These are phyloP conservation scores for Hypholoma sublateritium DNA, from an alignment of 768 basidiomycete genomes.

Conservation along the genomic window DNA sequence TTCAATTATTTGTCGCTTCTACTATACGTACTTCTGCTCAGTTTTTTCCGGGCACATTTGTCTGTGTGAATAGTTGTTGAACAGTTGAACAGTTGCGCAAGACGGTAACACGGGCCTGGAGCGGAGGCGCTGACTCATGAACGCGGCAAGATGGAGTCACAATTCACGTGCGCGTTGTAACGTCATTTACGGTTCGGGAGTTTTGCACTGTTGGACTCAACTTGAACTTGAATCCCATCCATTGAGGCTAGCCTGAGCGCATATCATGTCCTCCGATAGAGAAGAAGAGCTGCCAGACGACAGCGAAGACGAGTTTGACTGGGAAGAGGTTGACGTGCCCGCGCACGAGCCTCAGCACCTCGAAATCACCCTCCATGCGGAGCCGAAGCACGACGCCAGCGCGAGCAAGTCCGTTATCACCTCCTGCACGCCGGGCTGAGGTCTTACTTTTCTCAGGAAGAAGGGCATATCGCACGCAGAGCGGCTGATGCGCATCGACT, in stretches of 20 bases:
- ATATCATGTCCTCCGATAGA: conserved; percentile 17
- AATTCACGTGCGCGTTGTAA: neutral
- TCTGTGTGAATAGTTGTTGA: no score
- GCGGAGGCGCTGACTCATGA: neutral
- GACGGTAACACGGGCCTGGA: no score
- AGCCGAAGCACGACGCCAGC: conserved; percentile 29
- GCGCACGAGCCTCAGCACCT: conserved; percentile 46
- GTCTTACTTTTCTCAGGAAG: conserved; percentile 31
- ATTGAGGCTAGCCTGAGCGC: neutral
- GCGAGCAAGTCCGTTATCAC: conserved; percentile 45
- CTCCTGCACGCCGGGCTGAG: conserved; percentile 10
- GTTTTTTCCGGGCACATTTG: no score
- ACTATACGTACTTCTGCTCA: no score
- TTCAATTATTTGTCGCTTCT: no score
- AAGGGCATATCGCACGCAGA: conserved; percentile 63
- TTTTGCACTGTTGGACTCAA: neutral
- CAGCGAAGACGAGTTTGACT: conserved; percentile 73
- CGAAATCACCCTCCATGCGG: conserved; percentile 69
- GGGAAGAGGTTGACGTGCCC: conserved; percentile 75
- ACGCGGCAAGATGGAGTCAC: neutral
- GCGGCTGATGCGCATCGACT: conserved; percentile 70
- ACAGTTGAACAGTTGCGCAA: no score
- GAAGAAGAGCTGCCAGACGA: conserved; percentile 30
- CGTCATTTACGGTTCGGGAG: neutral
- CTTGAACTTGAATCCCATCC: neutral